Percentiles rank a stretch among this genome's conserved stretches.
Evolutionary conservation across 164 flowering plant genomes (phyloP).

Genomic region (Piper longum): DNA sequence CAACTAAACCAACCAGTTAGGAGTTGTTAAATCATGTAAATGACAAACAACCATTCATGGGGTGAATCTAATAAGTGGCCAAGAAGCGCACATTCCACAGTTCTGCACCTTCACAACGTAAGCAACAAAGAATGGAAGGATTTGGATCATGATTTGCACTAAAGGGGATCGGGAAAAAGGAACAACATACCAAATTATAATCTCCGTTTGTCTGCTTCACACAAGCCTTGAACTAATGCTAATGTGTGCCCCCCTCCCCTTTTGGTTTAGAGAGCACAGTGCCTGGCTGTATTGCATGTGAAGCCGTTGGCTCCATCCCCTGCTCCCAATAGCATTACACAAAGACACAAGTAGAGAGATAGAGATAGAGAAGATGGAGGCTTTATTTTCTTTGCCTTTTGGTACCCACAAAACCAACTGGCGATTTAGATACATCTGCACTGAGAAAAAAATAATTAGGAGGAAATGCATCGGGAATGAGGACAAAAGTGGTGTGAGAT

Average conservation of each 20-base stretch:
- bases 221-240: conserved; percentile 21
- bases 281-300: conserved; percentile 80
- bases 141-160: not conserved
- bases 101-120: no score
- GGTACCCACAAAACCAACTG: conserved; percentile 5
- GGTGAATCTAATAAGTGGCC: no score
- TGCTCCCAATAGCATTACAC: conserved; percentile 4
- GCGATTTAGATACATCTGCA: conserved; percentile 5
- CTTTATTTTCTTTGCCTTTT: not conserved
- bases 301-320: conserved; percentile 26
- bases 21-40: no score
- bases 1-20: no score
- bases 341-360: not conserved
- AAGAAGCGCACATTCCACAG: no score
- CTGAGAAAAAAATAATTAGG: not conserved
- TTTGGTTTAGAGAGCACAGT: conserved; percentile 38
- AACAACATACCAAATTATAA: not conserved
- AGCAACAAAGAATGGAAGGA: not conserved
- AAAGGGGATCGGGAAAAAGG: not conserved
- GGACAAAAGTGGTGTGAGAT: conserved; percentile 8
- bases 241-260: conserved; percentile 19
- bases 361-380: not conserved
- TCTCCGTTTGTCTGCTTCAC: conserved; percentile 13
- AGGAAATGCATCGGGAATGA: not conserved
- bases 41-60: no score